Conservation (phyloP, 2,329 filamentous ascomycete species). For the Massarina eburnea region DNA sequence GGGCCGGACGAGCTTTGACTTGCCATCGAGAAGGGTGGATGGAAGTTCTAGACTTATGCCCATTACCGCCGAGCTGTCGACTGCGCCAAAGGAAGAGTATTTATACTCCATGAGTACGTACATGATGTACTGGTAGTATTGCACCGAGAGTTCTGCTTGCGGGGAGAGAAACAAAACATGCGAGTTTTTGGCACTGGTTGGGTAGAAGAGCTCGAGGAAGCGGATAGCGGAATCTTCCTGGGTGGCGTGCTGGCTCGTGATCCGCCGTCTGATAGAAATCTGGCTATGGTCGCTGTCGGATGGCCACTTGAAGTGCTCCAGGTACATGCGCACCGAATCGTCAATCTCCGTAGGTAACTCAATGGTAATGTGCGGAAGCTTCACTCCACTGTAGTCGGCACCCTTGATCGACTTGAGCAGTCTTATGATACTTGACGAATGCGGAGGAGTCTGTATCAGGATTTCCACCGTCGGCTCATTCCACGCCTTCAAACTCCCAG, state of each 20-base stretch:
- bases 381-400: constrained; percentile 74
- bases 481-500: constrained; percentile 73
- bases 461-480: constrained; percentile 78
- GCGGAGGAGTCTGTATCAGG: constrained; percentile 72
- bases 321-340: constrained; percentile 60
- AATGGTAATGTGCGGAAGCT: constrained; percentile 75
- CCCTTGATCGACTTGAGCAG: constrained; percentile 73
- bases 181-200: constrained; percentile 61
- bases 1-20: constrained; percentile 56
- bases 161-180: constrained; percentile 86
- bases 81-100: constrained; percentile 60
- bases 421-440: constrained; percentile 74
- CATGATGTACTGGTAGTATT: constrained; percentile 85
- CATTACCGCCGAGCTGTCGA: constrained; percentile 61
- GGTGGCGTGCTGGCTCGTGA: constrained; percentile 61
- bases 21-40: constrained; percentile 62
- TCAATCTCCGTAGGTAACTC: constrained; percentile 78
- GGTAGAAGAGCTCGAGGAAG: constrained; percentile 88
- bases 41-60: constrained; percentile 82
- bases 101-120: constrained; percentile 76
- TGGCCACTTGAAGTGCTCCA: constrained; percentile 69
- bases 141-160: constrained; percentile 74
- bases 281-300: constrained; percentile 52
- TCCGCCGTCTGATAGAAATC: constrained; percentile 73
- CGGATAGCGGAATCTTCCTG: constrained; percentile 72